Conservation (phyloP, 1,284 basidiomycete species). For the Trichosporon coremiiforme region DNA sequence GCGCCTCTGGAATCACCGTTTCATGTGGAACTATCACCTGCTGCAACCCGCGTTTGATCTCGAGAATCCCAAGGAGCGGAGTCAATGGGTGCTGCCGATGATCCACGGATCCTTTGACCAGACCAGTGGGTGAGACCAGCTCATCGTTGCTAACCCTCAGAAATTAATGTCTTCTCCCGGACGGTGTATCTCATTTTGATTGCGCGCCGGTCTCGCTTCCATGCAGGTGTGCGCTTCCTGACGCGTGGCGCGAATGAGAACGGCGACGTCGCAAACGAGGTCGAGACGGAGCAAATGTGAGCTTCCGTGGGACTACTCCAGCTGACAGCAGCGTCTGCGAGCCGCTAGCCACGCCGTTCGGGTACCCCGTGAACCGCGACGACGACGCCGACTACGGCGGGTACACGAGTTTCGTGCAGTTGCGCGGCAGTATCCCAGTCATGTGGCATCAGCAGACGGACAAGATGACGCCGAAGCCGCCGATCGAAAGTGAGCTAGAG, state of each 20-base stretch:
- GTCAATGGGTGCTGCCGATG: constrained; percentile 86
- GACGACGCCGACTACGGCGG: constrained; percentile 60
- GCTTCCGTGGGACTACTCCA: too few species aligned
- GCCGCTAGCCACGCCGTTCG: constrained; percentile 86
- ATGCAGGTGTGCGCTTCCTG: constrained; percentile 92
- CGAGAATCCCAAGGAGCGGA: constrained; percentile 60
- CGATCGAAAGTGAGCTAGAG: constrained; percentile 78
- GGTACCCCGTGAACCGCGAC: constrained; percentile 59
- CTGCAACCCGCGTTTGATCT: constrained; percentile 65
- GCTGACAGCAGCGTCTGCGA: constrained; percentile 68
- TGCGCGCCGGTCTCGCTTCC: constrained; percentile 89
- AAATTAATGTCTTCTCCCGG: constrained; percentile 85
- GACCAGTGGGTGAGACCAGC: constrained; percentile 71
- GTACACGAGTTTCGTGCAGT: constrained; percentile 95
- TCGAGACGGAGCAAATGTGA: constrained; percentile 94
- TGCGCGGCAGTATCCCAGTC: constrained; percentile 91
- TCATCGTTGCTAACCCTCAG: constrained; percentile 57
- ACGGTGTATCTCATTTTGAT: constrained; percentile 93
- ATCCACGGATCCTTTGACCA: constrained; percentile 94
- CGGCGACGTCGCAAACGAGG: constrained; percentile 97
- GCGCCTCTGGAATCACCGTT: constrained; percentile 75
- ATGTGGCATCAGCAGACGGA: constrained; percentile 95
- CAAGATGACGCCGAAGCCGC: constrained; percentile 86
- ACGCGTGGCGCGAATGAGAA: constrained; percentile 89
- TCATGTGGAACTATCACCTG: constrained; percentile 95